Percentiles rank a stretch among this genome's conserved stretches.
Conservation (phyloP, 1,139 yeast genomes). For the Pichia sp. region DNA sequence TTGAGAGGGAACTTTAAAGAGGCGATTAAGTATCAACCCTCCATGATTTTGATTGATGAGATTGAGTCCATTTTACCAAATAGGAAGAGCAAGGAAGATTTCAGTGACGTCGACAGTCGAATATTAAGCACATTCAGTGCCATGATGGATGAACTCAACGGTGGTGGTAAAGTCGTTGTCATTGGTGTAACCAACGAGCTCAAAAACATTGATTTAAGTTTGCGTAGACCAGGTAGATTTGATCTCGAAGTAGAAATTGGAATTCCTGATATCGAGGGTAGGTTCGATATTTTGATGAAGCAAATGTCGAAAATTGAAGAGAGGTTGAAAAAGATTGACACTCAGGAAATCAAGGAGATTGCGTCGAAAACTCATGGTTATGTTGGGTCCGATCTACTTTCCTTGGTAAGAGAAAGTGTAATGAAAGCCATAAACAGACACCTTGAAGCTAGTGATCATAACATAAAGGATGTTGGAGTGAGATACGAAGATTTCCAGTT, state of each 20-base stretch:
- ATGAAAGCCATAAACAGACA: constrained; percentile 63
- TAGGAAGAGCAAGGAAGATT: constrained; percentile 66
- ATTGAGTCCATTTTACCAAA: constrained; percentile 87
- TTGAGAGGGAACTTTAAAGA: constrained; percentile 78
- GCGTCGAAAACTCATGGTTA: constrained; percentile 72
- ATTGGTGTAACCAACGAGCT: constrained; percentile 61
- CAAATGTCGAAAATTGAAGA: constrained; percentile 57
- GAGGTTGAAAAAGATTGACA: constrained; percentile 48
- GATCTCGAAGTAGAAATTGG: constrained; percentile 83
- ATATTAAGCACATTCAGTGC: constrained; percentile 83
- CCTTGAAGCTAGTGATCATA: constrained; percentile 33
- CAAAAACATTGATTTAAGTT: constrained; percentile 75
- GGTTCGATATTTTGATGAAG: constrained; percentile 58
- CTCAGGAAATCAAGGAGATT: constrained; percentile 49
- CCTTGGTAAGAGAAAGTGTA: constrained; percentile 83
- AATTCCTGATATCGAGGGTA: constrained; percentile 66
- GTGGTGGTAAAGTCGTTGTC: constrained; percentile 42
- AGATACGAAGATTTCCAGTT: constrained; percentile 51
- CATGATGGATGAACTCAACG: constrained; percentile 85
- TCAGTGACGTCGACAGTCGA: constrained; percentile 85
- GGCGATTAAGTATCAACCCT: constrained; percentile 79
- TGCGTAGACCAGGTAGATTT: constrained; percentile 89
- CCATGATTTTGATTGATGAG: constrained; percentile 85
- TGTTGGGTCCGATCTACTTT: constrained; percentile 86
- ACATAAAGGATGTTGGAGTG: constrained; percentile 16